Base-by-base conservation (phyloP, 352 stramenopile species). In the Thraustochytrium striatum region DNA sequence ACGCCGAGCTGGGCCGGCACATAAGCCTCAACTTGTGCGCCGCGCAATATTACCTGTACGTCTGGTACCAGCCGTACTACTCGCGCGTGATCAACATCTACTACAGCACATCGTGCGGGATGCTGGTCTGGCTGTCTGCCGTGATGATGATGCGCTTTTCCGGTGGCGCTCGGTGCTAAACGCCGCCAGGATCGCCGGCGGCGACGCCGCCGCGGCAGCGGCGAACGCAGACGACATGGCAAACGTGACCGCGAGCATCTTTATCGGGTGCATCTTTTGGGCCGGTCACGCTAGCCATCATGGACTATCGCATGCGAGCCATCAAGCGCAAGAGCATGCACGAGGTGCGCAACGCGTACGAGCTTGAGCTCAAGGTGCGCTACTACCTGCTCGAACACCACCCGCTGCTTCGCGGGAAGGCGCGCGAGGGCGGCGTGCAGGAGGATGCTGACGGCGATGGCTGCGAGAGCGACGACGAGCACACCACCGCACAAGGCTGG, bases 1-100 rank as follows among this genome's bases (percentile, higher is more conserved):
- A 38, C 21, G 62, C 62, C 7, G 62, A 73, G 25, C 21, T 73
- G 7, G 30, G 16, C 0, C 62, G 62, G 21, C 62, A 73, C 32
- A 3, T 41, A 21, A 30, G 38, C 19, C 62, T 73, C 13, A 8
- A 5, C 16, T 59, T 73, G 8, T 57, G 50, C 0, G 3, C 25
- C 38, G 21, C 50, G n/a, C 69, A 72, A 0, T 33, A 3, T 28
- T 79, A 79, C 55, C 28, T 79, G 5, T 79, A 69, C 69, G 32
- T 58, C 13, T 79, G 69, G 69, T 79, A 79, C 28, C 69, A 79
- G 55, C 69, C 69, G 3, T 79, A 50, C 55, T 79, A 79, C 57
- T 36, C 19, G n/a, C 39, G 25, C 11, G 21, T 13, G 30, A 79
- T 62, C 35, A 79, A 62, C 30, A 33, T 53, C 3, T 50, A 65